Percentiles rank a stretch among this genome's conserved stretches.
Conservation (phyloP, 2,329 filamentous ascomycete genomes). For the Penicillium sclerotigenum region DNA sequence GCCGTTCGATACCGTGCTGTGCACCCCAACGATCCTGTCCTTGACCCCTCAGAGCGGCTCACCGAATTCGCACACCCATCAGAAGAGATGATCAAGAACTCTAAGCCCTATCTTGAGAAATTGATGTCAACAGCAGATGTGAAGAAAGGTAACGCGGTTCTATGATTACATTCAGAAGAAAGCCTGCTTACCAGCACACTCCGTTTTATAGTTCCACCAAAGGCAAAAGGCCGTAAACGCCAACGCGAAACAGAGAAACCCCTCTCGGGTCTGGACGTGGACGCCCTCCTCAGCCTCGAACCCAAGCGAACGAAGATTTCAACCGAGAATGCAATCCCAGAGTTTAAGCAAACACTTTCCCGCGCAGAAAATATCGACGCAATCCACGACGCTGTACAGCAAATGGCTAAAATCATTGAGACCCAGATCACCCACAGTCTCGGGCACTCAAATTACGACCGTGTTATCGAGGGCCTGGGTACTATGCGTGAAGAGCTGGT, state of each 20-base stretch:
- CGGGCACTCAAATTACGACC: conserved; percentile 70
- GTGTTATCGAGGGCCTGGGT: conserved; percentile 70
- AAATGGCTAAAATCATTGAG: conserved; percentile 71
- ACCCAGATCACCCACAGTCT: conserved; percentile 68
- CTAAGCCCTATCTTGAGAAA: conserved; percentile 57
- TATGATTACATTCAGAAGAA: not conserved
- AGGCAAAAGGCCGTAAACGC: conserved; percentile 68
- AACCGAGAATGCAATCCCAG: conserved; percentile 75
- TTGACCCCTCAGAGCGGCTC: conserved; percentile 61
- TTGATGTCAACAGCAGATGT: conserved; percentile 71
- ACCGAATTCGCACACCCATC: conserved; percentile 72
- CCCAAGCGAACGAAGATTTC: conserved; percentile 53
- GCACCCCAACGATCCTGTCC: conserved; percentile 63
- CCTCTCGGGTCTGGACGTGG: conserved; percentile 83
- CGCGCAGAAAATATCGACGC: conserved; percentile 58
- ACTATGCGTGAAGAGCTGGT: conserved; percentile 76
- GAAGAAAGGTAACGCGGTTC: conserved; percentile 63
- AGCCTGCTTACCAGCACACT: conserved; percentile 18
- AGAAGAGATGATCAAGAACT: conserved; percentile 59
- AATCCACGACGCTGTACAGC: conserved; percentile 66
- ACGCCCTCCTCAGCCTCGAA: conserved; percentile 67
- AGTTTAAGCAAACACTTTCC: conserved; percentile 78
- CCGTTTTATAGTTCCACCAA: conserved; percentile 65
- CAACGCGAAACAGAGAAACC: conserved; percentile 71
- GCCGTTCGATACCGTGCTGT: conserved; percentile 80